Evolutionary conservation across 352 stramenopile genomes (phyloP).

Genomic region (Phytophthora fragariaefolia): DNA sequence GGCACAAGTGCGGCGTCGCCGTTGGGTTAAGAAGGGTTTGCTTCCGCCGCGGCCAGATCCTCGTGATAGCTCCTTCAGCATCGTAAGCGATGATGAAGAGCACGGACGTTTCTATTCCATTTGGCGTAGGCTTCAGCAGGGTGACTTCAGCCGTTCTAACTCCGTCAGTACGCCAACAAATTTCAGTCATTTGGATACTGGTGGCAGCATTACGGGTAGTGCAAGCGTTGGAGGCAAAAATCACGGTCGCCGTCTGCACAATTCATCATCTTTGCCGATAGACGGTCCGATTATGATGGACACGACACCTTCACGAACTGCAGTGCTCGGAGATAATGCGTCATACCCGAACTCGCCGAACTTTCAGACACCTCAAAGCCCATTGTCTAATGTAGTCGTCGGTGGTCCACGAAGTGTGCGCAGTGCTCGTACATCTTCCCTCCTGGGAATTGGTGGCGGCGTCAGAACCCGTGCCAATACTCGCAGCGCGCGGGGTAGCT

Average conservation of each 20-base stretch:
- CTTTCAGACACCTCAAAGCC: constrained; percentile 61
- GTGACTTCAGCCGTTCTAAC: constrained; percentile 73
- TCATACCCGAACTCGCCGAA: constrained; percentile 75
- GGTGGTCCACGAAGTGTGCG: constrained; percentile 33
- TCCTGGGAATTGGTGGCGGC: constrained; percentile 26
- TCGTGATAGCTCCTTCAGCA: constrained; percentile 60
- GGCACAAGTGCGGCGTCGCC: constrained; percentile 81
- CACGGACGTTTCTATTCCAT: constrained; percentile 69
- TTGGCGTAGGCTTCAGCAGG: constrained; percentile 69
- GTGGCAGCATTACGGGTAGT: constrained; percentile 30
- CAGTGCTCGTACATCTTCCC: constrained; percentile 32
- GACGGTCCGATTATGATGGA: constrained; percentile 49
- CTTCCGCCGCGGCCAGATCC: constrained; percentile 36
- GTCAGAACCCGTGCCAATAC: constrained; percentile 28
- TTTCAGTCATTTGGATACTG: constrained; percentile 44
- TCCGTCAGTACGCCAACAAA: constrained; percentile 59
- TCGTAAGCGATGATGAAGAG: constrained; percentile 75
- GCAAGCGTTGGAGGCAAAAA: constrained; percentile 28
- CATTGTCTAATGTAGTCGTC: constrained; percentile 35
- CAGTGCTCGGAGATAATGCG: constrained; percentile 46
- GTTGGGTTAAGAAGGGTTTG: constrained; percentile 79
- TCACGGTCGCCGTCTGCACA: constrained; percentile 33
- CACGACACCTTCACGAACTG: constrained; percentile 39
- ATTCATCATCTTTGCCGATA: constrained; percentile 43
- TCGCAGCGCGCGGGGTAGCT: constrained; percentile 42